Evolutionary conservation across 495 filamentous ascomycete genomes (phyloP), one percentile per base, ranked within the genome.

Genomic region (Podospora pseudocomata): DNA sequence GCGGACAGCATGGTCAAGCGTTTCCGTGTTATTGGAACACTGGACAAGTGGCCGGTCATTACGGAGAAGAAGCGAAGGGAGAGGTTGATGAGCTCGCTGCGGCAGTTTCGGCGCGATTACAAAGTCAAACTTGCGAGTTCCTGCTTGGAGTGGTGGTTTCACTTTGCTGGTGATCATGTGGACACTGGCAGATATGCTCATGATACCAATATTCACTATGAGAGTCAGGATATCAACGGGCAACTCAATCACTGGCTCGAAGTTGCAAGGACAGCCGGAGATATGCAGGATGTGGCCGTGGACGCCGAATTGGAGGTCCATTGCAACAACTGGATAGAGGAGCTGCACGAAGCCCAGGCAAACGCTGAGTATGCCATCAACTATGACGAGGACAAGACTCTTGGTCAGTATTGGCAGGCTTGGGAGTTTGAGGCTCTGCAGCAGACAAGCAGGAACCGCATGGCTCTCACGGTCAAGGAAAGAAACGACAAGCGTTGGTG

Each of bases 341-440:
- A 68, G 1, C 23, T 71, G 20, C 55, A 70, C 1, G 71, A 76
- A 23, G 55, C 49, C 13, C 64, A 60, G n/a, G 75, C 74, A 16
- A 66, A 67, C 57, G 54, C 54, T 57, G 62, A 69, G 55, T 74
- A 76, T 13, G 77, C 77, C 15, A 27, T 68, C 27, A 68, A 79
- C 32, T 72, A 67, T 49, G 77, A 77, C 63, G 62, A 63, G 0
- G 72, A 72, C 19, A 58, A 69, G 27, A 72, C 63, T 2, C 65
- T 71, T 3, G 63, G 30, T 7, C 26, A 32, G 3, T 72, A 68
- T 54, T 70, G 67, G 69, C 65, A 70, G 26, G 60, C 28, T 11
- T 78, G 75, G 75, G 77, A 77, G 54, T 74, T 75, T n/a, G 69
- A 79, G 44, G 60, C 60, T 2, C 65, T 79, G 4, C 75, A 78